Evolutionary conservation across 2,329 filamentous ascomycete species (phyloP).

Genomic region (Trichoderma atrobrunneum): DNA sequence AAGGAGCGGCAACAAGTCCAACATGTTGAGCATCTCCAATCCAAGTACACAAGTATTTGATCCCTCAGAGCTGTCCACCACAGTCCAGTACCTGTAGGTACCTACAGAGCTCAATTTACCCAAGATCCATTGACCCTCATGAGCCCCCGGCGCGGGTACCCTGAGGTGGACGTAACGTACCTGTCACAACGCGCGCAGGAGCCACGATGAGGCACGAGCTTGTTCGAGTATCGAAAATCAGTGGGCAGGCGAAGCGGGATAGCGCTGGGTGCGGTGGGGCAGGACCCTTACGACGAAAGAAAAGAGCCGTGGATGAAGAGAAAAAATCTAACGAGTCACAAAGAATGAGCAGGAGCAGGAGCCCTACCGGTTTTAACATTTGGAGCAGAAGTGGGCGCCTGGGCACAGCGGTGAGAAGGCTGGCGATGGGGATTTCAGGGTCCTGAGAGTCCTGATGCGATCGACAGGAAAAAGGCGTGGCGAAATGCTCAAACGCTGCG

Average conservation of each 20-base stretch:
- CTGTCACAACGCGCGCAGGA: slow-evolving; percentile 12
- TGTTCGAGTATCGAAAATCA: slow-evolving; percentile 17
- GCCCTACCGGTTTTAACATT: neutral
- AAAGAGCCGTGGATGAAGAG: neutral
- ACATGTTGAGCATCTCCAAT: neutral
- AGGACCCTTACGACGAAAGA: neutral
- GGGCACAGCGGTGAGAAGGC: neutral
- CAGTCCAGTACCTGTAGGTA: no score
- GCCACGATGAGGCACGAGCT: slow-evolving; percentile 15
- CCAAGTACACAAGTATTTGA: neutral
- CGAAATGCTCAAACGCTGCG: slow-evolving; percentile 9
- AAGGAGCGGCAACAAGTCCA: neutral
- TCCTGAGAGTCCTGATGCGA: neutral
- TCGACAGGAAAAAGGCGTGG: neutral
- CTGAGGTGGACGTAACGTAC: neutral
- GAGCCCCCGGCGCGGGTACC: slow-evolving; percentile 1
- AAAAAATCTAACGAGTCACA: neutral
- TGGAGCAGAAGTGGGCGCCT: neutral
- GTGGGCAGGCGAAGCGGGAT: slow-evolving; percentile 5
- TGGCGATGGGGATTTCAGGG: neutral
- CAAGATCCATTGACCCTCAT: neutral
- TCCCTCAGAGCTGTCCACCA: neutral
- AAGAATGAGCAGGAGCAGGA: neutral
- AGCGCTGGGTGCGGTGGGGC: neutral
- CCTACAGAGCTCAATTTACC: neutral